Conservation (phyloP, 106 monocot species). For the Ottelia alismoides region DNA sequence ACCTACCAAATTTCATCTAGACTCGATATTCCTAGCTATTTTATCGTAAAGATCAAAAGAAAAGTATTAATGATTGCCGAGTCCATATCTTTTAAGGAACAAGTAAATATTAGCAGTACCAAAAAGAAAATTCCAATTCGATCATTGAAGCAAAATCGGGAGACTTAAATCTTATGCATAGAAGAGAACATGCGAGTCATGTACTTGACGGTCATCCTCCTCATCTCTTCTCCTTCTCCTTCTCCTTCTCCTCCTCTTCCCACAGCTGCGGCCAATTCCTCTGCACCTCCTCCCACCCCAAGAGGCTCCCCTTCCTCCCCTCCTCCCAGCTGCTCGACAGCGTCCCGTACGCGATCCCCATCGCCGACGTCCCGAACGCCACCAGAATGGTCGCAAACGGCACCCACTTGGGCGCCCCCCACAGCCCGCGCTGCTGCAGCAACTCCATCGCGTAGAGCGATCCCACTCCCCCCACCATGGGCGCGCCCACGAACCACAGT, state of each 20-base stretch:
- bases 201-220: too few relatives aligned
- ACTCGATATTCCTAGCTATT: too few relatives aligned
- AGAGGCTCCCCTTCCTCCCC: constrained; percentile 38
- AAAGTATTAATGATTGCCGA: too few relatives aligned
- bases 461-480: constrained; percentile 46
- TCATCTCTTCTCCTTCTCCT: too few relatives aligned
- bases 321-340: constrained; percentile 75
- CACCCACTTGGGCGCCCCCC: constrained; percentile 49
- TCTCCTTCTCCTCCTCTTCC: constrained; percentile 38
- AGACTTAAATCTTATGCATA: too few relatives aligned
- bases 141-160: too few relatives aligned
- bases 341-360: constrained; percentile 75
- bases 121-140: too few relatives aligned
- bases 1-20: too few relatives aligned
- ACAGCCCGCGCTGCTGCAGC: constrained; percentile 21
- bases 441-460: constrained; percentile 26
- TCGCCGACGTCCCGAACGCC: constrained; percentile 50
- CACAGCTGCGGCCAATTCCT: constrained; percentile 77
- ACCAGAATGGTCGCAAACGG: constrained; percentile 37
- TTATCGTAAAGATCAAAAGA: too few relatives aligned
- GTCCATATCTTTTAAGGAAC: too few relatives aligned
- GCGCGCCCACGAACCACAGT: constrained; percentile 32
- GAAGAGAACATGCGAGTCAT: too few relatives aligned
- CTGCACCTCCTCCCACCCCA: constrained; percentile 50
- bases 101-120: too few relatives aligned